phyloP scores from a whole-genome alignment of 2,329 filamentous ascomycete species.

The Cladobotryum mycophilum region DNA sequence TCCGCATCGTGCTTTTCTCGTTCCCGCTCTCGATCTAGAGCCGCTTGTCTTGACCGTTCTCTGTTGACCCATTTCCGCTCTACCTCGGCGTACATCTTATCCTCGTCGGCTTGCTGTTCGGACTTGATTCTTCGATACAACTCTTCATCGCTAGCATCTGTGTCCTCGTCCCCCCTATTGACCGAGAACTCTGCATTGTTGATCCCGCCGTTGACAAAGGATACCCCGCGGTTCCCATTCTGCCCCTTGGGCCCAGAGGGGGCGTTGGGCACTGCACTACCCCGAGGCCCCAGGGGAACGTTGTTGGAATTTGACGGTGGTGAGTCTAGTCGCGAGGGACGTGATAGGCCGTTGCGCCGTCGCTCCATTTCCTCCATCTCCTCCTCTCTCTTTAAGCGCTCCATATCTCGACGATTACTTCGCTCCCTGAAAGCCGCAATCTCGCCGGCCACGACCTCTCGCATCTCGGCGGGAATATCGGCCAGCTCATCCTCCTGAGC shows the following conservation, averaged over 20 bases:
- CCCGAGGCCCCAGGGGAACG: slow-evolving; percentile 30
- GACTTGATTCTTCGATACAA: slow-evolving; percentile 65
- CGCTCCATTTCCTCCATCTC: slow-evolving; percentile 86
- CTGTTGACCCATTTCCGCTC: slow-evolving; percentile 88
- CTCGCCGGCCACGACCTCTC: slow-evolving; percentile 87
- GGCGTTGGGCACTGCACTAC: slow-evolving; percentile 58
- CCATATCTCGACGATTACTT: slow-evolving; percentile 80
- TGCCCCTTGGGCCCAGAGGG: slow-evolving; percentile 62
- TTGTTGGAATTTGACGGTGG: slow-evolving; percentile 63
- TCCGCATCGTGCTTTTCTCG: slow-evolving; percentile 71
- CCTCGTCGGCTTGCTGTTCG: slow-evolving; percentile 67
- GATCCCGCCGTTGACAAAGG: slow-evolving; percentile 74
- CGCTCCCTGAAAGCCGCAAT: slow-evolving; percentile 92
- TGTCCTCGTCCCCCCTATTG: slow-evolving; percentile 75
- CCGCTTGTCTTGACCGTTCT: slow-evolving; percentile 75
- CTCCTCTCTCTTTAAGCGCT: slow-evolving; percentile 81
- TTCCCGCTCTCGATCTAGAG: slow-evolving; percentile 76
- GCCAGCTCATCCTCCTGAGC: slow-evolving; percentile 86
- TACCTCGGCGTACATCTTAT: slow-evolving; percentile 76
- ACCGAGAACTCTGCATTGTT: slow-evolving; percentile 53
- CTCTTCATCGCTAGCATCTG: slow-evolving; percentile 81
- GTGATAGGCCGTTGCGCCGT: slow-evolving; percentile 57
- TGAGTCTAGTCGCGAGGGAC: slow-evolving; percentile 63
- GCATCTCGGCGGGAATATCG: slow-evolving; percentile 93
- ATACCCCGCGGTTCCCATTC: slow-evolving; percentile 56